Conservation (phyloP, 495 filamentous ascomycete species). For the Haplographium delicatum region DNA sequence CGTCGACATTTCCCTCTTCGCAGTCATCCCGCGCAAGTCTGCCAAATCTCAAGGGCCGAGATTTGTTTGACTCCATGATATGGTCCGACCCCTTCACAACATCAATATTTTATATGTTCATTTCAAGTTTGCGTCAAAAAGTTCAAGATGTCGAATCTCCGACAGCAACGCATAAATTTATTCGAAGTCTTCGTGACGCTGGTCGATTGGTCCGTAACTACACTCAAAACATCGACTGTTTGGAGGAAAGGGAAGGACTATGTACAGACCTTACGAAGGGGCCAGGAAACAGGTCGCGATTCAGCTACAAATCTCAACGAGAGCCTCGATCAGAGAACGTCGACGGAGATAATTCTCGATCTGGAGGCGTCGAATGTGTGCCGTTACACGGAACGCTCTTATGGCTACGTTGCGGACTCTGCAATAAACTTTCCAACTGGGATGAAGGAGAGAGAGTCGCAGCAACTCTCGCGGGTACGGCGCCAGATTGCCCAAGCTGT, state of each 20-base stretch:
- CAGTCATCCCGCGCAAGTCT: conserved; percentile 36
- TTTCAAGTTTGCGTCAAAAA: conserved; percentile 54
- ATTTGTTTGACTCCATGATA: conserved; percentile 61
- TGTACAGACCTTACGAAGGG: conserved; percentile 47
- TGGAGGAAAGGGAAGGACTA: conserved; percentile 61
- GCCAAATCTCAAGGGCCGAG: conserved; percentile 57
- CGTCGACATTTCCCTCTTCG: conserved; percentile 27
- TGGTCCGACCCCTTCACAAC: conserved; percentile 60
- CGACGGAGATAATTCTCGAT: conserved; percentile 18
- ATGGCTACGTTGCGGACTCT: conserved; percentile 56
- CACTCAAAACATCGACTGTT: conserved; percentile 67
- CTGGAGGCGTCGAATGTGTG: conserved; percentile 51
- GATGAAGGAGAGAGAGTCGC: conserved; percentile 44
- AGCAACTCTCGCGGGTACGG: conserved; percentile 48
- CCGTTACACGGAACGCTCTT: conserved; percentile 61
- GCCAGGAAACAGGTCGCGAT: conserved; percentile 48
- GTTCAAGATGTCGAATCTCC: conserved; percentile 47
- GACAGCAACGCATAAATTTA: conserved; percentile 57
- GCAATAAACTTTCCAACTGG: conserved; percentile 54
- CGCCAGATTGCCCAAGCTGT: conserved; percentile 60
- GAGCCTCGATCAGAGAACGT: conserved; percentile 13
- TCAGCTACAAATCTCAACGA: conserved; percentile 25
- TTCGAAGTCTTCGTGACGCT: conserved; percentile 54
- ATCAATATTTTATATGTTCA: conserved; percentile 62
- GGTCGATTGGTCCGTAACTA: conserved; percentile 61